Percentiles rank a stretch among this genome's conserved stretches.
Evolutionary conservation across 2,329 filamentous ascomycete genomes (phyloP).

Genomic region (Monilinia aucupariae): DNA sequence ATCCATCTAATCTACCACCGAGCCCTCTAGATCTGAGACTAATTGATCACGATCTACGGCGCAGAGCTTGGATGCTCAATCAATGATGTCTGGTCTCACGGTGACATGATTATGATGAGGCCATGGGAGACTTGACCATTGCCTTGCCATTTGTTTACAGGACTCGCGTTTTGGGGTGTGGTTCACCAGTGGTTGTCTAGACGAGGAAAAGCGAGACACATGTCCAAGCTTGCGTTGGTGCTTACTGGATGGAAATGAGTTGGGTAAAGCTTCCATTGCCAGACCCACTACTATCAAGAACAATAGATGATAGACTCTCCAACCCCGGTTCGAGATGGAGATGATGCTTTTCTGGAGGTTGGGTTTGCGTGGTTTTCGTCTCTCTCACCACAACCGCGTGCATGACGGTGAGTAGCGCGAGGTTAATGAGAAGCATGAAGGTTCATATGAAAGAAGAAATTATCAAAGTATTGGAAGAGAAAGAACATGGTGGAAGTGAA

Average conservation of each 20-base stretch:
- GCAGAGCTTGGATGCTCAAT: not conserved
- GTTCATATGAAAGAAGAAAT: not conserved
- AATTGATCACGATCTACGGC: too few species aligned
- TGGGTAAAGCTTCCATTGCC: constrained; percentile 9
- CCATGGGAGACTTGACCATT: not conserved
- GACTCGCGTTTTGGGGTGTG: too few species aligned
- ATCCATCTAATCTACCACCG: not conserved
- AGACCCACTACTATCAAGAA: constrained; percentile 10
- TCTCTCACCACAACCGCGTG: not conserved
- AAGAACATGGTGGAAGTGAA: too few species aligned
- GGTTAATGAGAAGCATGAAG: constrained; percentile 1
- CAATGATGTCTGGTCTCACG: not conserved
- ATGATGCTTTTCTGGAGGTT: constrained; percentile 11
- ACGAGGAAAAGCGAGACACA: constrained; percentile 6
- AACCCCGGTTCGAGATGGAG: constrained; percentile 12
- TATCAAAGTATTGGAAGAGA: not conserved
- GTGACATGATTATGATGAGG: not conserved
- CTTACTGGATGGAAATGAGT: not conserved
- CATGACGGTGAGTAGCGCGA: constrained; percentile 10
- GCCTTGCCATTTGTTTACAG: not conserved
- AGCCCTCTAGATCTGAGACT: not conserved
- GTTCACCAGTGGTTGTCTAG: constrained; percentile 10
- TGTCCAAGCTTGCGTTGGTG: constrained; percentile 7
- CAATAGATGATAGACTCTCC: not conserved
- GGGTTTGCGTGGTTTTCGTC: not conserved